Conservation (phyloP, 352 stramenopile species). For the Pythium guiyangense region DNA sequence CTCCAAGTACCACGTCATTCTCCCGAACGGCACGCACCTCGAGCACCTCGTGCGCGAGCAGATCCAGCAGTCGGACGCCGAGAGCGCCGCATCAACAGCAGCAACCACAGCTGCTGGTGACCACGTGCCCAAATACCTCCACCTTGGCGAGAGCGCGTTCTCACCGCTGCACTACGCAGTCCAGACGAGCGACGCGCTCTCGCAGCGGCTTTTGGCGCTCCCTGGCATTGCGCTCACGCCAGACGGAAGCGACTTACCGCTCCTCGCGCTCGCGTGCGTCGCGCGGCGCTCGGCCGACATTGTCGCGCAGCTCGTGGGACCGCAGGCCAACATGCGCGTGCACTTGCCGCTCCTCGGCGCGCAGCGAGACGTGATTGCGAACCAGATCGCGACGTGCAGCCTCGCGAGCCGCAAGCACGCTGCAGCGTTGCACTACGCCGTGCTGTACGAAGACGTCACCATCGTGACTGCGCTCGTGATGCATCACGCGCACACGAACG, state of each 20-base stretch:
- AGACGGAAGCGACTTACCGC: slow-evolving; percentile 49
- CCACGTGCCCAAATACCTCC: slow-evolving; percentile 32
- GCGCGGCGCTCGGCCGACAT: slow-evolving; percentile 38
- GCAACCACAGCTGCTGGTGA: too few relatives aligned
- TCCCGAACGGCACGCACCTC: slow-evolving; percentile 38
- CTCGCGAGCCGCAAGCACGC: slow-evolving; percentile 39
- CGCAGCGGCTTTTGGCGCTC: slow-evolving; percentile 26
- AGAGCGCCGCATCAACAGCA: not conserved
- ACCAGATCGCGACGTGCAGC: slow-evolving; percentile 17
- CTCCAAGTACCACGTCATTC: slow-evolving; percentile 53
- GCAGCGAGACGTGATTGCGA: slow-evolving; percentile 8
- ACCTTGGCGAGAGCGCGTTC: slow-evolving; percentile 50
- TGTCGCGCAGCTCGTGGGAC: slow-evolving; percentile 34
- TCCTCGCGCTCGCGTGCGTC: slow-evolving; percentile 51
- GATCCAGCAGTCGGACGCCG: slow-evolving; percentile 15
- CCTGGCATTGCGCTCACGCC: slow-evolving; percentile 26
- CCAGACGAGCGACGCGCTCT: slow-evolving; percentile 37
- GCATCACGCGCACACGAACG: slow-evolving; percentile 31
- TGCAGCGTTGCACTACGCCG: slow-evolving; percentile 54
- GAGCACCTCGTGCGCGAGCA: slow-evolving; percentile 31
- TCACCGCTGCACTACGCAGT: slow-evolving; percentile 56
- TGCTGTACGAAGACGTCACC: slow-evolving; percentile 52
- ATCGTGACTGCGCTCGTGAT: slow-evolving; percentile 33
- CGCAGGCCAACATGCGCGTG: slow-evolving; percentile 56
- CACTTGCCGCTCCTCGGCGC: slow-evolving; percentile 40